phyloP scores from a whole-genome alignment of 352 stramenopile species.

The Thalassiosira sp. region DNA sequence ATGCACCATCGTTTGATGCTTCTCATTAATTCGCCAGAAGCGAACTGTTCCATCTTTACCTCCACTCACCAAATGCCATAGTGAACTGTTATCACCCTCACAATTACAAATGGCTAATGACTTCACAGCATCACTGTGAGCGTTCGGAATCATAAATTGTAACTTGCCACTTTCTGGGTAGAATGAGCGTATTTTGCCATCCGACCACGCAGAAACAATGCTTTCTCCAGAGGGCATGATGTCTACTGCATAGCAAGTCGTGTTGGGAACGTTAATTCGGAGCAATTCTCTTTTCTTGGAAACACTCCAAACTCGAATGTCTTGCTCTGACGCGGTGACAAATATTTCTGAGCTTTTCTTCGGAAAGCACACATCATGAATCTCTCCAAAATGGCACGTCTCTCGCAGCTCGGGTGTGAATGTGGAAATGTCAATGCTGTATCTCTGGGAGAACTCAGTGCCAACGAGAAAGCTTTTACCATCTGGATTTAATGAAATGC shows the following conservation, averaged over 20 bases:
- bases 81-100: slow-evolving; percentile 37
- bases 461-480: slow-evolving; percentile 87
- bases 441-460: slow-evolving; percentile 94
- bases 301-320: slow-evolving; percentile 96
- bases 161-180: slow-evolving; percentile 94
- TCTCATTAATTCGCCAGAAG: slow-evolving; percentile 91
- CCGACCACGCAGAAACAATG: slow-evolving; percentile 94
- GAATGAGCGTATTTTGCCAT: slow-evolving; percentile 96
- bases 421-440: slow-evolving; percentile 80
- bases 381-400: slow-evolving; percentile 71
- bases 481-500: slow-evolving; percentile 82
- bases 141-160: slow-evolving; percentile 93
- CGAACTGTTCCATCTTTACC: slow-evolving; percentile 92
- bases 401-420: slow-evolving; percentile 81
- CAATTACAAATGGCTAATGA: slow-evolving; percentile 88
- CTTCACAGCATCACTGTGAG: slow-evolving; percentile 93
- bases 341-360: slow-evolving; percentile 92
- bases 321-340: slow-evolving; percentile 90
- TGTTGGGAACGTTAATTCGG: slow-evolving; percentile 94
- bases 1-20: slow-evolving; percentile 92
- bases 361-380: slow-evolving; percentile 95
- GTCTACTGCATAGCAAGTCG: slow-evolving; percentile 93
- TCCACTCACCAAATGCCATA: slow-evolving; percentile 91
- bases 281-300: slow-evolving; percentile 91
- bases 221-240: slow-evolving; percentile 87